Percentiles rank a stretch among this genome's conserved stretches.
Evolutionary conservation across 2,329 filamentous ascomycete genomes (phyloP).

Genomic region (Huntiella bhutanensis): DNA sequence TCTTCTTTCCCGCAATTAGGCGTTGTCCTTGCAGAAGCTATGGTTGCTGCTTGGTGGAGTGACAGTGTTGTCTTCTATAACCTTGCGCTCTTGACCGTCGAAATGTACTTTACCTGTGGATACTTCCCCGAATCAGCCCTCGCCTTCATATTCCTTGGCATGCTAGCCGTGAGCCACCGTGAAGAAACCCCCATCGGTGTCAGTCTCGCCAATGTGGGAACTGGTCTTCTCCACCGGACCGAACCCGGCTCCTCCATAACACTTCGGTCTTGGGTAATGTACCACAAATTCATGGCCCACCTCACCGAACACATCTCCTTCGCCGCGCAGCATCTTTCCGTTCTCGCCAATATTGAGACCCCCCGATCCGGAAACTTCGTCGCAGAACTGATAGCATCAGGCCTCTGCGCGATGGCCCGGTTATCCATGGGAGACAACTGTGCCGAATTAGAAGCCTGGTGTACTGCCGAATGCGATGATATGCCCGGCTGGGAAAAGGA

Average conservation of each 20-base stretch:
- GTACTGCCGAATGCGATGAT: slow-evolving; percentile 54
- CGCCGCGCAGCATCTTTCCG: slow-evolving; percentile 41
- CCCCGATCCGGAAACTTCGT: slow-evolving; percentile 40
- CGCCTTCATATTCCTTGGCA: slow-evolving; percentile 48
- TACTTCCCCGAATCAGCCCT: slow-evolving; percentile 50
- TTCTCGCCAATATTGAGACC: slow-evolving; percentile 23
- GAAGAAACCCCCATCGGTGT: slow-evolving; percentile 50
- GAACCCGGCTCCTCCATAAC: slow-evolving; percentile 39
- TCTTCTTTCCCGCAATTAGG: slow-evolving; percentile 42
- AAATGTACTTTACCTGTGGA: slow-evolving; percentile 43
- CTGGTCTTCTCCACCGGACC: slow-evolving; percentile 44
- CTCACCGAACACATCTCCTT: slow-evolving; percentile 42
- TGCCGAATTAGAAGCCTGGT: slow-evolving; percentile 50
- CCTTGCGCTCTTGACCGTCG: slow-evolving; percentile 45
- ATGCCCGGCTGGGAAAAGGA: slow-evolving; percentile 54
- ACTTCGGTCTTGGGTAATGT: slow-evolving; percentile 49
- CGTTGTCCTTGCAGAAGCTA: slow-evolving; percentile 50
- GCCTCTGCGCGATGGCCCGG: slow-evolving; percentile 44
- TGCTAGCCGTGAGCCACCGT: slow-evolving; percentile 50
- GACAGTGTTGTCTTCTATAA: slow-evolving; percentile 56
- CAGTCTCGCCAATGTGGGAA: slow-evolving; percentile 42
- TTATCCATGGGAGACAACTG: slow-evolving; percentile 53
- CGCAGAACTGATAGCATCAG: slow-evolving; percentile 52
- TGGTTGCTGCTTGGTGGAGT: slow-evolving; percentile 55
- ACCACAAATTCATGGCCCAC: slow-evolving; percentile 52